Percentiles rank a stretch among this genome's conserved stretches.
Evolutionary conservation across 345 rosid genomes (phyloP).

Genomic region (Eucalyptus curtisii): DNA sequence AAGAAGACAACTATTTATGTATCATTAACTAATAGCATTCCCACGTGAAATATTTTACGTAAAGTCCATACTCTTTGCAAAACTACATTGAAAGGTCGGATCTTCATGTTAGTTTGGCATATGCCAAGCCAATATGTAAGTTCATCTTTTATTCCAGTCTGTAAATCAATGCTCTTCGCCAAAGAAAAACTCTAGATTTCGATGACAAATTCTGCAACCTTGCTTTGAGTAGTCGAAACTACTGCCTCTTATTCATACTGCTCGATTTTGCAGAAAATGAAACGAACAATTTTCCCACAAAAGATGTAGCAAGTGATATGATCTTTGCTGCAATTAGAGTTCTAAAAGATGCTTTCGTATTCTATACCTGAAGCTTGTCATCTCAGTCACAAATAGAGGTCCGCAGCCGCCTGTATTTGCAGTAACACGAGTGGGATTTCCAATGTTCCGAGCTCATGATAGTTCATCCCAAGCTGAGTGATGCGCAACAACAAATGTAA

Average conservation of each 20-base stretch:
- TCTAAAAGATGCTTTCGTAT: neutral
- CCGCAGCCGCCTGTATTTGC: neutral
- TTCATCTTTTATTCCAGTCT: neutral
- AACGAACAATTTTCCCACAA: neutral
- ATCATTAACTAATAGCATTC: neutral
- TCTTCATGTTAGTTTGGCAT: neutral
- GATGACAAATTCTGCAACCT: neutral
- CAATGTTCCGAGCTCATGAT: neutral
- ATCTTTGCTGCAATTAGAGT: neutral
- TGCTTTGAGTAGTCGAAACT: neutral
- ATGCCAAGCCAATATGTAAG: neutral
- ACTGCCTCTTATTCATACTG: neutral
- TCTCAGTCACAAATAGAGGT: neutral
- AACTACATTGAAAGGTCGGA: neutral
- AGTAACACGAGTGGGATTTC: neutral
- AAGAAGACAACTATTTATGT: neutral
- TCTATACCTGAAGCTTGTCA: neutral
- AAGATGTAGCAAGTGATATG: neutral
- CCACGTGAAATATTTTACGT: neutral
- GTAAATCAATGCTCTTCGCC: neutral
- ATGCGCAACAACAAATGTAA: neutral
- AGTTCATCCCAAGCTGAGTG: neutral
- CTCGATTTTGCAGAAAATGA: neutral
- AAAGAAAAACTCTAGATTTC: neutral
- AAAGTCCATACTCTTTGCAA: neutral